Evolutionary conservation across 2,329 filamentous ascomycete genomes (phyloP).

Genomic region (Scedosporium apiospermum): DNA sequence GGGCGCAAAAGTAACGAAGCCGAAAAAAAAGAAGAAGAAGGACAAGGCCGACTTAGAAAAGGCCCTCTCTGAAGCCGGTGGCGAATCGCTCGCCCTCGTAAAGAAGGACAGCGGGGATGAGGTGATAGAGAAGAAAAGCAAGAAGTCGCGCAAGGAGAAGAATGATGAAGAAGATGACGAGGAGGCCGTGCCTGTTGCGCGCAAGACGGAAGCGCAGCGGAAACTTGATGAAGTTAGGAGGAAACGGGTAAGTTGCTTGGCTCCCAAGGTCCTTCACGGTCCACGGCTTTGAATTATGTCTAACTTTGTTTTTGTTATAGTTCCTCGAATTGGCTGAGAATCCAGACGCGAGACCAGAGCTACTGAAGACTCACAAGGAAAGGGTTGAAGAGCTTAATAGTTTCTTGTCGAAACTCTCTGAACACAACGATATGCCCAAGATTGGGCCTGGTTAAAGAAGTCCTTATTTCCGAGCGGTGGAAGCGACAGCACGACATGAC

Average conservation of each 20-base stretch:
- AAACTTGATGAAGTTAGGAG: constrained; percentile 70
- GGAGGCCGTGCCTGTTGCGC: constrained; percentile 15
- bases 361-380: constrained; percentile 94
- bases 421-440: constrained; percentile 93
- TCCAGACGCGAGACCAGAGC: constrained; percentile 52
- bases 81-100: constrained; percentile 22
- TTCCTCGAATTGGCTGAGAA: constrained; percentile 68
- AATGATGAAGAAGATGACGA: constrained; percentile 20
- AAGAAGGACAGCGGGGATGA: constrained; percentile 23
- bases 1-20: constrained; percentile 55
- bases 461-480: background rate
- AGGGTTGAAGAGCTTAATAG: constrained; percentile 92
- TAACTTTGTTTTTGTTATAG: constrained; percentile 29
- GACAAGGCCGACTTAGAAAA: constrained; percentile 32
- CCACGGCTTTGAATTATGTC: background rate
- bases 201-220: constrained; percentile 78
- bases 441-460: constrained; percentile 46
- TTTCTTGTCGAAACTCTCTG: constrained; percentile 82
- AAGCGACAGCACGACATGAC: background rate
- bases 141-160: constrained; percentile 17
- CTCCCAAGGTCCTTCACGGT: no score
- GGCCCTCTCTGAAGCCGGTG: constrained; percentile 26
- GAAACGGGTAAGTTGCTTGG: constrained; percentile 68
- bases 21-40: constrained; percentile 56
- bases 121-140: constrained; percentile 14